phyloP scores from a whole-genome alignment of 805 yeast species.

The Saturnispora saitoi region DNA sequence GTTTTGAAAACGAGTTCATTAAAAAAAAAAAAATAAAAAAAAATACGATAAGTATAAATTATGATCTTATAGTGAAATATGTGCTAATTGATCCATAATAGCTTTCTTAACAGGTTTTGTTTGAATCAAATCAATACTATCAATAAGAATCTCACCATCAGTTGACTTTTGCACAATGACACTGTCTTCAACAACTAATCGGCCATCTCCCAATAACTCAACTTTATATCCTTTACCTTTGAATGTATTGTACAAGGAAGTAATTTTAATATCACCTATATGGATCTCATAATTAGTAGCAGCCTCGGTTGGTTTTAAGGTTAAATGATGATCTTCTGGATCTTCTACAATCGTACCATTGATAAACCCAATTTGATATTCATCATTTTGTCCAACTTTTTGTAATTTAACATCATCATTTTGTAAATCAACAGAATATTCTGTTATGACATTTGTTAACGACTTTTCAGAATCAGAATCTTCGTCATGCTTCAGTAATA shows the following conservation, averaged over 20 bases:
- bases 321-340: not conserved
- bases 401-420: constrained; percentile 4
- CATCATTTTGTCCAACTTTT: constrained; percentile 3
- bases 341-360: constrained; percentile 2
- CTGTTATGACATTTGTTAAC: constrained; percentile 4
- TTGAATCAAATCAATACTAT: constrained; percentile 42
- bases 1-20: not conserved
- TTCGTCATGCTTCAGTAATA: not conserved
- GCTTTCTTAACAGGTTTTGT: constrained; percentile 2
- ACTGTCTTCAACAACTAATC: constrained; percentile 71
- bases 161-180: constrained; percentile 70
- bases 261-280: constrained; percentile 81
- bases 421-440: constrained; percentile 3
- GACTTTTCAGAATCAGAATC: not conserved
- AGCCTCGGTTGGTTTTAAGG: not conserved
- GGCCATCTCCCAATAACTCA: constrained; percentile 90
- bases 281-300: constrained; percentile 27
- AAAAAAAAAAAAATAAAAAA: not conserved
- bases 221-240: constrained; percentile 55
- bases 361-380: constrained; percentile 7
- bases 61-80: not conserved
- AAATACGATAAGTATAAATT: not conserved
- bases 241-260: constrained; percentile 65
- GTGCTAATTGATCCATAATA: constrained; percentile 8
- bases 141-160: constrained; percentile 78